These are phyloP conservation scores for Fusarium poae DNA, from an alignment of 2,329 filamentous ascomycete genomes.

Conservation along the genomic window DNA sequence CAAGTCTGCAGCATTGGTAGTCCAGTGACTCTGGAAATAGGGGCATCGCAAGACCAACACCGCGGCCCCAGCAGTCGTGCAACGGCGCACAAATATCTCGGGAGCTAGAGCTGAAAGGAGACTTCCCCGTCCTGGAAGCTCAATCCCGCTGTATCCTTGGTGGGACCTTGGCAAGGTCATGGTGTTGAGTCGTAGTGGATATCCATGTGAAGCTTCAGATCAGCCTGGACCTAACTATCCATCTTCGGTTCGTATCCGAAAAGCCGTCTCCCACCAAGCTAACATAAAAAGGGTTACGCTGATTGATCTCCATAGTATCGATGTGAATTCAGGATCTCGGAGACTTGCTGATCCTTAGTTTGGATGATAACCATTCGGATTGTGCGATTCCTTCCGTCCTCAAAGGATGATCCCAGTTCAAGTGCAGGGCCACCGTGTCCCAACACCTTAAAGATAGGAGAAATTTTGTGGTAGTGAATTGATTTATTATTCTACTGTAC, in stretches of 20 bases:
- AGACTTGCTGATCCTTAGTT: slow-evolving; percentile 5
- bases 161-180: slow-evolving; percentile 28
- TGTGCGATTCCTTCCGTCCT: background rate
- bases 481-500: background rate
- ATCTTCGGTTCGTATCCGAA: slow-evolving; percentile 35
- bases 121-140: slow-evolving; percentile 35
- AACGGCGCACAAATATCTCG: slow-evolving; percentile 20
- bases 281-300: slow-evolving; percentile 9
- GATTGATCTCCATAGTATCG: slow-evolving; percentile 5
- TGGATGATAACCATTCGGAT: slow-evolving; percentile 11
- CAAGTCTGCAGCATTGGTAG: slow-evolving; percentile 19
- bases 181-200: slow-evolving; percentile 25
- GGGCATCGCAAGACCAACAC: slow-evolving; percentile 30
- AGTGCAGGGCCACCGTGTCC: slow-evolving; percentile 23
- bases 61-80: slow-evolving; percentile 38
- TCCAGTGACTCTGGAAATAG: slow-evolving; percentile 29
- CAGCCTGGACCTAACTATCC: slow-evolving; percentile 19
- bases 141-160: slow-evolving; percentile 12
- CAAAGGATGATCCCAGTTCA: slow-evolving; percentile 13
- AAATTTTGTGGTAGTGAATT: background rate
- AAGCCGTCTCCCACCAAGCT: slow-evolving; percentile 1
- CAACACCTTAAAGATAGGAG: slow-evolving; percentile 17
- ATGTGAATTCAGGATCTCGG: slow-evolving; percentile 3
- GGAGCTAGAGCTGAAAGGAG: slow-evolving; percentile 31
- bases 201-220: slow-evolving; percentile 19